These are phyloP conservation scores for Chlamydomonas reinhardtii DNA, from an alignment of 163 green algal species.

Conservation along the genomic window DNA sequence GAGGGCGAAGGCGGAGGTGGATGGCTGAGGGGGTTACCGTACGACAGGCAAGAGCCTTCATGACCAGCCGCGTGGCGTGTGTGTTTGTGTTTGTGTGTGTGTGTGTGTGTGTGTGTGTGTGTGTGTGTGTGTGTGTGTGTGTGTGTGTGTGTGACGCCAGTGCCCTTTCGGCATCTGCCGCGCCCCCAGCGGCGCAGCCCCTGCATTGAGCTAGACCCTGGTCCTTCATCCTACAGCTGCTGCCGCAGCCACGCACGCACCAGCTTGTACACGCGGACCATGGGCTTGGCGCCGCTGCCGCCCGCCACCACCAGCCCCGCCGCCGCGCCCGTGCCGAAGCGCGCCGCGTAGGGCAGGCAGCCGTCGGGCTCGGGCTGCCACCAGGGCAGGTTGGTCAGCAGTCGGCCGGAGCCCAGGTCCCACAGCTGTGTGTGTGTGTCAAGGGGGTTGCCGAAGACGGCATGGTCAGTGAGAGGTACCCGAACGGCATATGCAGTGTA, in stretches of 20 bases:
- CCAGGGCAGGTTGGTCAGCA: constrained; percentile 69
- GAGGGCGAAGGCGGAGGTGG: not conserved
- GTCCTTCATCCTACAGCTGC: not conserved
- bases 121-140: no score
- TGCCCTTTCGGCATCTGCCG: no score
- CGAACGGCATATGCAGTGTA: no score
- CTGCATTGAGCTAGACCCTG: not conserved
- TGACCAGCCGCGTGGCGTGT: no score
- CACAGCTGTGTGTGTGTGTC: constrained; percentile 54
- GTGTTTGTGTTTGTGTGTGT: no score
- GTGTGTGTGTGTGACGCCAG: no score
- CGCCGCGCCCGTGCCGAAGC: constrained; percentile 52
- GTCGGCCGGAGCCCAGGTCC: constrained; percentile 62
- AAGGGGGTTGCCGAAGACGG: no score
- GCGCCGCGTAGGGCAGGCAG: constrained; percentile 64
- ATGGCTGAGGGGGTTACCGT: no score
- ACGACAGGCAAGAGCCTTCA: no score
- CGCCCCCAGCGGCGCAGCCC: no score
- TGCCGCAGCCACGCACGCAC: not conserved
- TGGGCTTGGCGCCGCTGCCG: constrained; percentile 58
- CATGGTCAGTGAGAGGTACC: no score
- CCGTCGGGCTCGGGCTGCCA: constrained; percentile 62
- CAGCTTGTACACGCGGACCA: constrained; percentile 51
- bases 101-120: no score
- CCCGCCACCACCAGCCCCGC: constrained; percentile 52